Evolutionary conservation across 1,284 basidiomycete genomes (phyloP), one percentile per base, ranked within the genome.

Genomic region (Schizophyllum amplum): DNA sequence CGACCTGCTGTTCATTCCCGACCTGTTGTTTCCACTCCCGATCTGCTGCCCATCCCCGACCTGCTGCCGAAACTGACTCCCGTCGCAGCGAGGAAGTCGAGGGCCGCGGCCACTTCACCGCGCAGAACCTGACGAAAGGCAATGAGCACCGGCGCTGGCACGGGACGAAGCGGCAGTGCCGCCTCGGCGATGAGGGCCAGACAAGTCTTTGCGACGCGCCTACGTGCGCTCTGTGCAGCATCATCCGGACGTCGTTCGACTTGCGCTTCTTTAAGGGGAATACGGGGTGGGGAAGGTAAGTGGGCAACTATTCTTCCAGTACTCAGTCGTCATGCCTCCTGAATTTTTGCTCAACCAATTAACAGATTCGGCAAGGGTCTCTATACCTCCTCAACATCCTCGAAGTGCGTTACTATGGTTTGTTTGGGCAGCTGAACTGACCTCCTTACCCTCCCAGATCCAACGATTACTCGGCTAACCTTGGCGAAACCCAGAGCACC

Each of bases 121-220:
- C 73, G 49, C 60, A 73, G 4, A 79, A 80, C 26, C 72, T 80
- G 47, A 77, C 79, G 7, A 67, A 76, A 23, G 84, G 84, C 24
- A 86, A 86, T 60, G 84, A 86, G 65, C 80, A 80, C 58, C 74
- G 79, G 15, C 72, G 81, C 52, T 82, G 79, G 79, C 81, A 83
- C 62, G 81, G 80, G 4, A 83, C 80, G 5, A 71, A 71, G 24
- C 68, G 78, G 13, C 74, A 80, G 56, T 86, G 84, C 66, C 76
- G 73, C 50, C 66, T 86, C 1, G 84, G 84, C 1, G 83, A 86
- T 62, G 79, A 77, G 27, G 81, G 82, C 2, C 73, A 80, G 49
- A 71, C 75, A 0, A 9, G 51, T 23, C 69, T 72, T 48, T 76
- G 83, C 50, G 86, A 84, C 65, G 64, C 73, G 6, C 78, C 81